phyloP scores from a whole-genome alignment of 73 alveolate genomes.

The Tetrahymena thermophila region DNA sequence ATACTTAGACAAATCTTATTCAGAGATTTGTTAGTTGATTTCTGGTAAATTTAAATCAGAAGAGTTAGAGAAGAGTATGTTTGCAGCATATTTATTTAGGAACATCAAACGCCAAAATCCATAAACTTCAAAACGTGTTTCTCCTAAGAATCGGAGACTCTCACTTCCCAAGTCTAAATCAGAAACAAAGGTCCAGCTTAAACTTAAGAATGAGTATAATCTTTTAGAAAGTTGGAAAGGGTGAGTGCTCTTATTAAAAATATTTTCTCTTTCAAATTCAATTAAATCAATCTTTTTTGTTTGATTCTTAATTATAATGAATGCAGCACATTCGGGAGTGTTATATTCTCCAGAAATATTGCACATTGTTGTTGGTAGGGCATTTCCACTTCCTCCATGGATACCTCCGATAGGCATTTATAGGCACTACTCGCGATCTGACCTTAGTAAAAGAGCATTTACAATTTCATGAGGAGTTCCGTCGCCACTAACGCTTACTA shows the following conservation, averaged over 20 bases:
- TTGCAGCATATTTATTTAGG: slow-evolving; percentile 27
- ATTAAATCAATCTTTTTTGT: slow-evolving; percentile 30
- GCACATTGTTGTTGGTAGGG: slow-evolving; percentile 26
- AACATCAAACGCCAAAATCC: slow-evolving; percentile 35
- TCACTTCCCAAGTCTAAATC: slow-evolving; percentile 37
- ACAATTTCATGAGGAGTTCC: slow-evolving; percentile 46
- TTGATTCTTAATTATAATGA: slow-evolving; percentile 15
- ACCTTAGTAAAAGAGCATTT: slow-evolving; percentile 17
- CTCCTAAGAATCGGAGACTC: slow-evolving; percentile 27
- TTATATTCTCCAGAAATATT: not conserved
- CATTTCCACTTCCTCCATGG: slow-evolving; percentile 48
- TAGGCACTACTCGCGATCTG: slow-evolving; percentile 17
- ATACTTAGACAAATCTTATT: not conserved
- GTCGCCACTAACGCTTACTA: slow-evolving; percentile 30
- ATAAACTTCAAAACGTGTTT: slow-evolving; percentile 34
- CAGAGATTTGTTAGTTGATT: not conserved
- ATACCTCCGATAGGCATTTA: slow-evolving; percentile 23
- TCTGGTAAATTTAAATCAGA: not conserved
- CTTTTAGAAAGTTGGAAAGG: not conserved
- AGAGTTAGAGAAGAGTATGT: not conserved
- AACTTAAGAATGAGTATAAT: slow-evolving; percentile 3
- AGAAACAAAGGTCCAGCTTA: slow-evolving; percentile 32
- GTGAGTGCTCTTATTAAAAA: not conserved
- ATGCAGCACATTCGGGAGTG: slow-evolving; percentile 34
- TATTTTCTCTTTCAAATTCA: slow-evolving; percentile 12